Percentiles rank a stretch among this genome's conserved stretches.
Evolutionary conservation across 768 basidiomycete species (phyloP).

Genomic region (Hirschioporus abietinus): DNA sequence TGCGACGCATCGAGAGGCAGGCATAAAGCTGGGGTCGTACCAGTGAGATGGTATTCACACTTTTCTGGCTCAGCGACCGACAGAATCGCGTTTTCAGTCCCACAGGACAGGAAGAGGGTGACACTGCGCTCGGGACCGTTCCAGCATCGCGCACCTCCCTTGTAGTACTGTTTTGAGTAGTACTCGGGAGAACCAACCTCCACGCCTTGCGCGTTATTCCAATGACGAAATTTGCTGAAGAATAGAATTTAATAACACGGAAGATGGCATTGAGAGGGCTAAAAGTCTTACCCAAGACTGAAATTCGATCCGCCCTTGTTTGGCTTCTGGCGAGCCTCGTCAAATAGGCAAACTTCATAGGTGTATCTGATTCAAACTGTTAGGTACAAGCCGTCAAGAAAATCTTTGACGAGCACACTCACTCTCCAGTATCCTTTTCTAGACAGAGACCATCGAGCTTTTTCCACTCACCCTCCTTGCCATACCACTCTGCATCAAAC

Average conservation of each 20-base stretch:
- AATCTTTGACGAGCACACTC: conserved; percentile 29
- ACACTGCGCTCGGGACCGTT: conserved; percentile 91
- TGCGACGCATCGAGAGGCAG: conserved; percentile 41
- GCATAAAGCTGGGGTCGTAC: conserved; percentile 82
- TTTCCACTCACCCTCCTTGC: conserved; percentile 89
- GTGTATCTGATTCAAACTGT: conserved; percentile 57
- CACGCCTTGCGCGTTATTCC: conserved; percentile 62
- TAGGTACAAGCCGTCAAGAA: not conserved
- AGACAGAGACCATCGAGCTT: conserved; percentile 83
- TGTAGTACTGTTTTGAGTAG: conserved; percentile 80
- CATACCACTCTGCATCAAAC: conserved; percentile 62
- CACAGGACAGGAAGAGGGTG: conserved; percentile 79
- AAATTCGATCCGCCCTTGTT: conserved; percentile 68
- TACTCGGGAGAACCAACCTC: conserved; percentile 61
- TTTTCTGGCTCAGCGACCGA: conserved; percentile 88
- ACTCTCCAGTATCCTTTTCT: conserved; percentile 86
- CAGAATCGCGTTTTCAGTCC: conserved; percentile 74
- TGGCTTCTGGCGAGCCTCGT: conserved; percentile 82
- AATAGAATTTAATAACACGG: not conserved
- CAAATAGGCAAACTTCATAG: conserved; percentile 91
- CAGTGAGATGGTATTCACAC: conserved; percentile 90
- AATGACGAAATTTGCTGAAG: conserved; percentile 66
- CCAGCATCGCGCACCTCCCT: conserved; percentile 87
- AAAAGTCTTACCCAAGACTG: conserved; percentile 82
- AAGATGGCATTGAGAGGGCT: not conserved